Conservation (phyloP, 2,329 filamentous ascomycete species). For the Epichloe festucae region DNA sequence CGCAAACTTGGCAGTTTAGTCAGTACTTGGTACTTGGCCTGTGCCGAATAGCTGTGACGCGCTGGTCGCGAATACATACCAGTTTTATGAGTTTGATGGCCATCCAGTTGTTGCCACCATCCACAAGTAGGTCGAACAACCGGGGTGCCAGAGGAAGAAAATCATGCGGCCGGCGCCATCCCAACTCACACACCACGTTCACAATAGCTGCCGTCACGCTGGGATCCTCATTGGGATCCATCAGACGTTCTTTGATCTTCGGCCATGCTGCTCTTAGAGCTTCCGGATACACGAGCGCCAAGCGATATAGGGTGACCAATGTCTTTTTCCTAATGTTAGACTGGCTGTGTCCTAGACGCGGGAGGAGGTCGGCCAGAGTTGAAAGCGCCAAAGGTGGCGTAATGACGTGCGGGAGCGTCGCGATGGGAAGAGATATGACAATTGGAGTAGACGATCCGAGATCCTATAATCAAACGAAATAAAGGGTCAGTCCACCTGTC, state of each 20-base stretch:
- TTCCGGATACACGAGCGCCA: conserved; percentile 93
- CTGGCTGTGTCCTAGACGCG: conserved; percentile 75
- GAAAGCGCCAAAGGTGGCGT: conserved; percentile 87
- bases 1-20: conserved; percentile 54
- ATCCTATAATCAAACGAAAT: conserved; percentile 32
- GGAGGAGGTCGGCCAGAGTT: conserved; percentile 72
- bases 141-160: conserved; percentile 85
- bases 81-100: conserved; percentile 98
- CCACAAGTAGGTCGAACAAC: conserved; percentile 82
- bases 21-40: conserved; percentile 10
- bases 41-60: background rate
- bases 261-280: conserved; percentile 88
- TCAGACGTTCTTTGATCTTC: conserved; percentile 86
- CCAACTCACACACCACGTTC: conserved; percentile 92
- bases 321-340: conserved; percentile 88
- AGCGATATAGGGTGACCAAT: conserved; percentile 81
- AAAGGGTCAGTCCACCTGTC: background rate
- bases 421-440: conserved; percentile 73
- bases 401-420: conserved; percentile 86
- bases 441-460: conserved; percentile 58
- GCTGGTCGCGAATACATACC: conserved; percentile 28
- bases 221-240: conserved; percentile 79
- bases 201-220: conserved; percentile 93
- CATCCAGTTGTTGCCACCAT: conserved; percentile 98
- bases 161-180: conserved; percentile 86